Base-by-base conservation (phyloP, 257 asterid genomes). In the Galeopsis tetrahit region DNA sequence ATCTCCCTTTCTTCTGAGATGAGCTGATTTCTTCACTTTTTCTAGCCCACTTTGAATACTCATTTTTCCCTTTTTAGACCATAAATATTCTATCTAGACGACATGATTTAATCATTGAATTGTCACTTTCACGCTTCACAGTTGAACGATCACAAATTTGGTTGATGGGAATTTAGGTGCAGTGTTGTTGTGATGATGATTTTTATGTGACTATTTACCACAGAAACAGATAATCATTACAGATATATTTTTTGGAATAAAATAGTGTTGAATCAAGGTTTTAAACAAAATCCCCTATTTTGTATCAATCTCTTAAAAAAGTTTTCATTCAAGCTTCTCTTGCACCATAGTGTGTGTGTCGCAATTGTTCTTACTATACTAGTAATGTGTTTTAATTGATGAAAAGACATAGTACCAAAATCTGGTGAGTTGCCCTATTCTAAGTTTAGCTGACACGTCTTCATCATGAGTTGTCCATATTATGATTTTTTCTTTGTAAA, bases 371-470 rank as follows among this genome's bases (percentile, higher is more conserved):
- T 11, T 2, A 4, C 39, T 57, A 28, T 28, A 4, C 55, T 44
- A 21, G 28, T 21, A 21, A 43, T 51, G 68, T 35, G 31, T 63
- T 52, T 35, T 42, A 56, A 51, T 34, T 58, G 78, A 76, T 59
- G 52, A 72, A 55, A 55, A 44, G 78, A 82, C 71, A 61, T 68
- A 6, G 38, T 51, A 79, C 83, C 82, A 13, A 38, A 62, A 48
- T 69, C 15, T 4, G 80, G 48, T 79, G 80, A 57, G 35, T 58
- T 46, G 81, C 51, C 43, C n/a, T 56, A 57, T 68, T 82, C 81
- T 34, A 3, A 68, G 6, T 49, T 39, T n/a, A 7, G 10, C 40
- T 77, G 75, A 6, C 36, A 15, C 10, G 66, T 78, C 75, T 17
- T 60, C 31, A 62, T 78, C 82, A 52, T 48, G 51, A 55, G 9